phyloP scores from a whole-genome alignment of 306 rosid genomes.

The Quercus variabilis region DNA sequence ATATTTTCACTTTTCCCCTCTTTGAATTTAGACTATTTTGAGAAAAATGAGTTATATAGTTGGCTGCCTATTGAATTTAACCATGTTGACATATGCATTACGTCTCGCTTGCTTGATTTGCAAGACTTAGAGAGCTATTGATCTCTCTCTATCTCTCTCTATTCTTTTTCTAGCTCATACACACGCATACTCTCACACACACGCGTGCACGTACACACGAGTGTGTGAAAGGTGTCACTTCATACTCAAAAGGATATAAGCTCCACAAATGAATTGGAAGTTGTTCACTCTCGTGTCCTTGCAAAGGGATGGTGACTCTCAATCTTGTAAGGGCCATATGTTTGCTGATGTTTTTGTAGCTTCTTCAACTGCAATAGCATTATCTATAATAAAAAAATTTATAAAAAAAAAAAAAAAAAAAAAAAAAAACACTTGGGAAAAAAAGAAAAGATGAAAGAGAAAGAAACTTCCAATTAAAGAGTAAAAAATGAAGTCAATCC shows the following conservation, averaged over 20 bases:
- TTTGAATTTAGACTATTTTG: neutral
- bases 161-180: neutral
- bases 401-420: too few relatives aligned
- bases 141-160: neutral
- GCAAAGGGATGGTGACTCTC: slow-evolving; percentile 35
- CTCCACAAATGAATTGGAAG: slow-evolving; percentile 11
- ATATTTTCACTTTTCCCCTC: slow-evolving; percentile 10
- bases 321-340: slow-evolving; percentile 27
- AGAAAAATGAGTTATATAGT: neutral
- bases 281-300: slow-evolving; percentile 24
- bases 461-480: neutral
- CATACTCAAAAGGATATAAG: neutral
- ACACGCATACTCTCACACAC: neutral
- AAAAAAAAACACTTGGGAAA: neutral
- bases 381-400: slow-evolving; percentile 1
- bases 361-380: slow-evolving; percentile 26
- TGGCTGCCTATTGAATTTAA: slow-evolving; percentile 9
- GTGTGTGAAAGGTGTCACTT: slow-evolving; percentile 28
- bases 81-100: slow-evolving; percentile 19
- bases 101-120: slow-evolving; percentile 5
- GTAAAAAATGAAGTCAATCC: neutral
- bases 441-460: neutral
- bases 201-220: slow-evolving; percentile 10
- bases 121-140: neutral
- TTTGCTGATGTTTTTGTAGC: slow-evolving; percentile 15